Evolutionary conservation across 208 protist species (phyloP).

Genomic region (Trichomonas tenax): DNA sequence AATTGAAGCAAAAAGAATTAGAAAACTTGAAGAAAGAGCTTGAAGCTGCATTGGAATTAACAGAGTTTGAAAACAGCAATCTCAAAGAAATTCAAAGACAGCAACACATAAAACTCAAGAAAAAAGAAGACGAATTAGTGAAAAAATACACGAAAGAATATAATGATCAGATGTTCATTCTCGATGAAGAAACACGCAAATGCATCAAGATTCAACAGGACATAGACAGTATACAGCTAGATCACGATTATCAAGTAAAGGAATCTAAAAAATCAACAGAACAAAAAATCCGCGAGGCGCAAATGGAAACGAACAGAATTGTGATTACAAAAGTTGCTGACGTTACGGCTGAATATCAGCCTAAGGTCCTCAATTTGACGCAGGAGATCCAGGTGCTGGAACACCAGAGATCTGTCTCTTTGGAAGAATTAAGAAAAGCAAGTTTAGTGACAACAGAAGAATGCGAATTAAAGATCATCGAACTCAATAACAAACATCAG

Average conservation of each 20-base stretch:
- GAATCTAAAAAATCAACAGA: not conserved
- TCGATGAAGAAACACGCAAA: not conserved
- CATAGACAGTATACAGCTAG: not conserved
- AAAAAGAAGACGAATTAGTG: not conserved
- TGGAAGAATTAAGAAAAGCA: not conserved
- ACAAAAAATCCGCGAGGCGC: not conserved
- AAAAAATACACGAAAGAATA: not conserved
- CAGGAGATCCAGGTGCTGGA: not conserved
- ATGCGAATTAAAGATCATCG: not conserved
- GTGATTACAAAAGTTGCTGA: not conserved
- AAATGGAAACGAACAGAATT: not conserved
- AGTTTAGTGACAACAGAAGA: not conserved
- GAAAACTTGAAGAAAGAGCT: not conserved
- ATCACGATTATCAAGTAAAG: not conserved
- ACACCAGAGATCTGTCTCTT: not conserved
- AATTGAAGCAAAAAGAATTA: not conserved
- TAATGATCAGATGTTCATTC: not conserved
- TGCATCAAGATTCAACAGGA: not conserved
- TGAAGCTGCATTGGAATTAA: not conserved
- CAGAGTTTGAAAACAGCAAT: not conserved
- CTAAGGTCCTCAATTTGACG: not conserved
- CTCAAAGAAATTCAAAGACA: not conserved
- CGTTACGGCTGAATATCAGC: not conserved
- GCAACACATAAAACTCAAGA: not conserved
- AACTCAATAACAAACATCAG: not conserved